Evolutionary conservation across 2,329 filamentous ascomycete species (phyloP), one percentile per base, ranked within the genome.

Genomic region (Colletotrichum lindemuthianum): DNA sequence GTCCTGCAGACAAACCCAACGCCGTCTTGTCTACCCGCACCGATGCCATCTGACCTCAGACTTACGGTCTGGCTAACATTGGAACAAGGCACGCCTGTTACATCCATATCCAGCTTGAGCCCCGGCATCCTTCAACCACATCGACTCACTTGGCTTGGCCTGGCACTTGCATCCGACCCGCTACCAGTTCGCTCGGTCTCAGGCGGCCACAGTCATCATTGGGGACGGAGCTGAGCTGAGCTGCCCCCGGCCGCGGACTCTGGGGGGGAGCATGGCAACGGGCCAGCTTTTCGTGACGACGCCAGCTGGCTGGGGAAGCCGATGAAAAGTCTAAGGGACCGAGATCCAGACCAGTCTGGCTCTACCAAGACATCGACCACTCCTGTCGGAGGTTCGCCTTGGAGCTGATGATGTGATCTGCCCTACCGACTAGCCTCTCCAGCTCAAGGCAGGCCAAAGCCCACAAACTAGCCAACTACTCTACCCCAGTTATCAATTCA

Each of bases 341-440:
- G 36, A 65, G 61, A 61, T 65, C 50, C 58, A 57, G 58, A 44
- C 58, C 61, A 52, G 41, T 41, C 51, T 56, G 51, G 51, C 47
- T 44, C 44, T 16, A 39, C 36, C 34, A 55, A 47, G 13, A 34
- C 58, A 55, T 41, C 57, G 40, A 13, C 45, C 58, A 55, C 37
- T 44, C 40, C 45, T 8, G 15, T 47, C 9, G 34, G 43, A 33
- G 48, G 48, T 45, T 53, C 43, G 47, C 36, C 15, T 34, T 43
- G 37, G 56, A 47, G 15, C 51, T 50, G 40, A 41, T 65, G 51
- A 47, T 65, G 47, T 36, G 40, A 55, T 52, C 47, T 56, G 16
- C 45, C 57, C 50, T 51, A 54, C 41, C 9, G 24, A 10, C 51
- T 56, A 48, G 61, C 12, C 48, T 40, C n/a, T 43, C 48, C 36